Percentiles rank a stretch among this genome's conserved stretches.
Evolutionary conservation across 331 rosid genomes (phyloP).

Genomic region (Rosa hybrid): DNA sequence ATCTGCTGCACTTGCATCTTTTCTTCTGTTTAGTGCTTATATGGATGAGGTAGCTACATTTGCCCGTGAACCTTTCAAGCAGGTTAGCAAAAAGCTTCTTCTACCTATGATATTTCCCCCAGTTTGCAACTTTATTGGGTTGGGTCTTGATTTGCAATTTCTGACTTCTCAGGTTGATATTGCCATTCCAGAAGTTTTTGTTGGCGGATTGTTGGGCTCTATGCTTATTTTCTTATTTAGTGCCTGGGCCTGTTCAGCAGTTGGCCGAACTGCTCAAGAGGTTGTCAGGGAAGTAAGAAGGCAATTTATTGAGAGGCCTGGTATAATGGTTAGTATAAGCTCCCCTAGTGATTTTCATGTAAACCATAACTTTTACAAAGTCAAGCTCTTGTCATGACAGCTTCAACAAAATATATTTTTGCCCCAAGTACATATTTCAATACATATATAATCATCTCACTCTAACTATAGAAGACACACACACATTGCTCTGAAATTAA

Average conservation of each 20-base stretch:
- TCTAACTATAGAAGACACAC: no score
- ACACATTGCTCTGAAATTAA: no score
- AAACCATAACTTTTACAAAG: not conserved
- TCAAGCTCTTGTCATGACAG: not conserved
- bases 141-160: conserved; percentile 23
- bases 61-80: conserved; percentile 77
- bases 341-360: conserved; percentile 23
- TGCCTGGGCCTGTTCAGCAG: conserved; percentile 98
- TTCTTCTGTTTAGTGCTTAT: conserved; percentile 98
- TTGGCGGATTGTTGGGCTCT: conserved; percentile 95
- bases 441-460: not conserved
- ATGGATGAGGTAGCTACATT: conserved; percentile 94
- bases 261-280: conserved; percentile 98
- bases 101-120: not conserved
- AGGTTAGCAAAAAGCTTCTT: conserved; percentile 46
- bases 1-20: conserved; percentile 98
- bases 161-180: conserved; percentile 79
- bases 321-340: conserved; percentile 85
- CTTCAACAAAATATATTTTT: not conserved
- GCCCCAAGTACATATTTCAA: not conserved
- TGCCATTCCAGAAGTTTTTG: conserved; percentile 94
- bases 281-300: conserved; percentile 98
- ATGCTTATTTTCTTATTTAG: conserved; percentile 97
- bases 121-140: conserved; percentile 8
- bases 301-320: conserved; percentile 98